Evolutionary conservation across 2,329 filamentous ascomycete species (phyloP), one percentile per base, ranked within the genome.

Genomic region (Exophiala calicioides): DNA sequence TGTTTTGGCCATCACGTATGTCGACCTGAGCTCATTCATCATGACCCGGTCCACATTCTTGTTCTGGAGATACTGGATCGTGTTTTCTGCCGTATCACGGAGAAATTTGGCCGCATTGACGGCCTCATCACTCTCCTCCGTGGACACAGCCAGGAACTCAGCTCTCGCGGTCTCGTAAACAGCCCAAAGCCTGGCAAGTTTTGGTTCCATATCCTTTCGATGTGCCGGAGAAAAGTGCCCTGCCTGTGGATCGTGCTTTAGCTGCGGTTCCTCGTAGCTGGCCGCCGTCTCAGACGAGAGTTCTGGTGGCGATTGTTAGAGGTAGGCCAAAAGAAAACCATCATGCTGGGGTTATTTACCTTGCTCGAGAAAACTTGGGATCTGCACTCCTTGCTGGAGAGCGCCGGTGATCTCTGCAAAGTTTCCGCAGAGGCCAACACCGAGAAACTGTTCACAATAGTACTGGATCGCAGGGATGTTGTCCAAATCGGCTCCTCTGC

Each of bases 51-150:
- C 52, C 3, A 49, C 40, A 13, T 54, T 40, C 23, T 41, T 51
- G 7, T 58, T 42, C 19, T 56, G 48, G 6, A 72, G 55, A 35
- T 67, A 68, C 10, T 59, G 56, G 12, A 70, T 57, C 1, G 63
- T 58, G 42, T 72, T 72, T 46, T 72, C 69, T 4, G 69, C 68
- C 1, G 67, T 71, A 53, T 73, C 69, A 3, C 69, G 66, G 19
- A 73, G 64, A 38, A 71, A 72, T 37, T 65, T 66, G 18, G 67
- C 65, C 1, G 62, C 57, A 16, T 58, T 52, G 26, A 59, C 53
- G 23, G 56, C 57, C 3, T 57, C 47, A 3, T 57, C 43, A 21
- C 56, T 60, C 21, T 64, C 52, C 21, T 42, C 50, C 27, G 58
- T 44, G 27, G 59, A 56, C 21, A 63, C 48, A 3, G 50, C 53